phyloP scores from a whole-genome alignment of 2,329 filamentous ascomycete species.

The Ceratocystis eucalypticola region DNA sequence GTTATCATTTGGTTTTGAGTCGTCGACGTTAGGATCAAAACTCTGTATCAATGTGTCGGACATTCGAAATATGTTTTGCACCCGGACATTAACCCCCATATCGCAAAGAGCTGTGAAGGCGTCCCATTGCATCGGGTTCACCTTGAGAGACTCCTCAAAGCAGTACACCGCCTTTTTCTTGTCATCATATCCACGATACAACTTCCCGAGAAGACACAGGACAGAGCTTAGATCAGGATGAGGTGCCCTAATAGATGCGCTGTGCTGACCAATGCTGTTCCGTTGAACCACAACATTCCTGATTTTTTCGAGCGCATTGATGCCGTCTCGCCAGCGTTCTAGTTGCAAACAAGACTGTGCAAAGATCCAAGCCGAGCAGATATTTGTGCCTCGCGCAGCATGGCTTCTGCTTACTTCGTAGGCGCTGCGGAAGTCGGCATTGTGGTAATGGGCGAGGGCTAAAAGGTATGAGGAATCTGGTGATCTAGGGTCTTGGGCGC shows the following conservation, averaged over 20 bases:
- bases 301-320: conserved; percentile 70
- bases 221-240: conserved; percentile 73
- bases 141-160: conserved; percentile 77
- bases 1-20: conserved; percentile 15
- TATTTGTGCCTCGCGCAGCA: conserved; percentile 56
- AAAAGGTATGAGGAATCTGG: conserved; percentile 72
- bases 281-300: conserved; percentile 61
- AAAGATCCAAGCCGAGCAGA: conserved; percentile 84
- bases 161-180: conserved; percentile 71
- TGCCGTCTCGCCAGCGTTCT: conserved; percentile 67
- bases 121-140: conserved; percentile 97
- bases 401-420: conserved; percentile 66
- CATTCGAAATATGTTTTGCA: conserved; percentile 75
- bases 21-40: conserved; percentile 28
- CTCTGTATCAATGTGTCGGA: conserved; percentile 41
- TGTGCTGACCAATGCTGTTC: conserved; percentile 71
- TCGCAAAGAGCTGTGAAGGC: conserved; percentile 83
- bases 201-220: conserved; percentile 71
- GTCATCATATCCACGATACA: conserved; percentile 71
- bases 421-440: conserved; percentile 71
- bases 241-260: conserved; percentile 57
- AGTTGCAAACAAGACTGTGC: conserved; percentile 76
- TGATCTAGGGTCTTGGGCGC: conserved; percentile 69
- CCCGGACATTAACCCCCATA: conserved; percentile 65
- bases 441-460: conserved; percentile 69